A percentile compares a stretch with the other conserved stretches of the same genome.
Evolutionary conservation across 2,329 filamentous ascomycete genomes (phyloP).

Genomic region (Arthrobotrys musiformis): DNA sequence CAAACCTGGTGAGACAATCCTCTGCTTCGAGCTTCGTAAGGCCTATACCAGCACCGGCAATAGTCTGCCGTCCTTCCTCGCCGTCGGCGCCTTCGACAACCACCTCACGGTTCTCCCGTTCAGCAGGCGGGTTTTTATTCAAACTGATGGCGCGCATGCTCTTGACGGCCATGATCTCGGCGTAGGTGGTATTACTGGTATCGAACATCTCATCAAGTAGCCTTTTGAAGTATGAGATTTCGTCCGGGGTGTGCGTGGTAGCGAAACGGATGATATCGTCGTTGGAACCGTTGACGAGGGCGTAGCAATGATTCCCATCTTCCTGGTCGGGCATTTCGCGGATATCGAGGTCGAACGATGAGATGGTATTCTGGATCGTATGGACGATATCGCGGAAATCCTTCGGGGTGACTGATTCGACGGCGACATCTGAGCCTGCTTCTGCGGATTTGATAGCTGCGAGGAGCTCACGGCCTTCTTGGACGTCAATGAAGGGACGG

Average conservation of each 20-base stretch:
- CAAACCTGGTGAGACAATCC: constrained; percentile 73
- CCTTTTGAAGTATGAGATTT: constrained; percentile 89
- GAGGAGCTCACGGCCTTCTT: constrained; percentile 77
- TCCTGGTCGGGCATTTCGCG: constrained; percentile 78
- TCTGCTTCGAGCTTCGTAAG: constrained; percentile 84
- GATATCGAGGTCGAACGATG: constrained; percentile 87
- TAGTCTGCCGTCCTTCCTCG: constrained; percentile 62
- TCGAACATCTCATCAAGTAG: constrained; percentile 93
- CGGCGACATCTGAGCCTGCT: constrained; percentile 65
- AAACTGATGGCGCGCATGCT: constrained; percentile 81
- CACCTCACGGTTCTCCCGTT: constrained; percentile 35
- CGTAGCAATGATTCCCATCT: constrained; percentile 72
- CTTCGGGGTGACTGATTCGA: constrained; percentile 71
- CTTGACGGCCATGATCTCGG: constrained; percentile 84
- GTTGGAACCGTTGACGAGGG: constrained; percentile 86
- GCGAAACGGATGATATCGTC: constrained; percentile 88
- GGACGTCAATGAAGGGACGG: constrained; percentile 78
- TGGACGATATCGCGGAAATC: constrained; percentile 76
- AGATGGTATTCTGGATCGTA: constrained; percentile 76
- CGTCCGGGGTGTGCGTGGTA: constrained; percentile 80
- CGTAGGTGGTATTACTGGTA: constrained; percentile 79
- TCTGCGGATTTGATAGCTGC: constrained; percentile 75
- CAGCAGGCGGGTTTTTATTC: constrained; percentile 65
- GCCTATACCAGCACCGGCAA: constrained; percentile 63
- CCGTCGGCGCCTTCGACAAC: constrained; percentile 59